These are phyloP conservation scores for Diaporthe amygdali DNA, from an alignment of 2,329 filamentous ascomycete species.

Conservation along the genomic window DNA sequence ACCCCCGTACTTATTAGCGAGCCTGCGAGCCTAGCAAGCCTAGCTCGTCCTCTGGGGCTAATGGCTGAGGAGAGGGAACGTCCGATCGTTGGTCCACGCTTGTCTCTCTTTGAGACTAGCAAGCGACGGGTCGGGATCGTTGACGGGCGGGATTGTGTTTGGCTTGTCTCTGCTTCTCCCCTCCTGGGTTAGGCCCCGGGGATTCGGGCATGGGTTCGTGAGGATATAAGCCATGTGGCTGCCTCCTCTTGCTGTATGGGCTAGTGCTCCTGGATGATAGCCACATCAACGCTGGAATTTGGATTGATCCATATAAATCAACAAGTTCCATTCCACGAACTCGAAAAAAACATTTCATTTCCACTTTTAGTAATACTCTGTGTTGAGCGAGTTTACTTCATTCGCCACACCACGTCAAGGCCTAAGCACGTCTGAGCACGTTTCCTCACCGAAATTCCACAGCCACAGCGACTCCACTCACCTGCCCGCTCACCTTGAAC, in stretches of 20 bases:
- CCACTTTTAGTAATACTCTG: too few relatives aligned
- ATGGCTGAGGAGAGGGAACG: not conserved
- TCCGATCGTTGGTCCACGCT: constrained; percentile 4
- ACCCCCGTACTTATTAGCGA: not conserved
- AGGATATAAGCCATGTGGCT: not conserved
- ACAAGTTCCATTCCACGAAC: not conserved
- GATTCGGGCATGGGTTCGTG: not conserved
- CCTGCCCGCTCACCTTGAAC: not conserved
- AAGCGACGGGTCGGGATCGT: not conserved
- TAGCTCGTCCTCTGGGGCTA: not conserved
- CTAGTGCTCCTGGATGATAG: not conserved
- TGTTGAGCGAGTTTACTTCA: not conserved
- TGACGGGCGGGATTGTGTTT: not conserved
- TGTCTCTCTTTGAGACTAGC: not conserved
- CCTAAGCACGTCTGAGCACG: not conserved
- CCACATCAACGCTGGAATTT: not conserved
- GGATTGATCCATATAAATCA: not conserved
- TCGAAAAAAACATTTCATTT: not conserved
- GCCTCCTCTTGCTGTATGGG: not conserved
- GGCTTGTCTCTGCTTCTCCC: not conserved
- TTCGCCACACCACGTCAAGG: not conserved
- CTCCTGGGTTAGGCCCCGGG: not conserved
- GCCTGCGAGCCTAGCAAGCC: not conserved
- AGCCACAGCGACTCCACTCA: not conserved
- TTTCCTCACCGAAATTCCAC: not conserved